These are phyloP conservation scores for Carex littledalei DNA, from an alignment of 176 grass and related monocot genomes.

Conservation along the genomic window DNA sequence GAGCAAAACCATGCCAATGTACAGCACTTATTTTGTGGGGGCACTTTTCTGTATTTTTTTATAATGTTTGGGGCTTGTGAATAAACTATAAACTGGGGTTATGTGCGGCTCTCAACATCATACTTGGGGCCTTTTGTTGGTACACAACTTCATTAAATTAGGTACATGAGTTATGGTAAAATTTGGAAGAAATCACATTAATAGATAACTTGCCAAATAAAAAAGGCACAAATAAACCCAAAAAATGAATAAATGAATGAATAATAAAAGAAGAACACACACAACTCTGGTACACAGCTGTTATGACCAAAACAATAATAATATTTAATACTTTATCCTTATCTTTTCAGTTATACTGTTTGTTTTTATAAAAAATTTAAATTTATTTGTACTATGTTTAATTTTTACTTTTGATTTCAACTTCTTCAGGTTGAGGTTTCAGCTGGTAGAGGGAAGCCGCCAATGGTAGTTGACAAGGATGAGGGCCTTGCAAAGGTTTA, in stretches of 20 bases:
- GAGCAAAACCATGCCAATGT: neutral
- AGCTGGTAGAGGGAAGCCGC: constrained; percentile 73
- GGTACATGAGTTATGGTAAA: neutral
- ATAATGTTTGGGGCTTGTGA: neutral
- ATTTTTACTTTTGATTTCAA: constrained; percentile 20
- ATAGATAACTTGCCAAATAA: neutral
- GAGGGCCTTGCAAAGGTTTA: constrained; percentile 85
- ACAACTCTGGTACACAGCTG: neutral
- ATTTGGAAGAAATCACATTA: neutral
- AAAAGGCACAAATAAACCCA: neutral
- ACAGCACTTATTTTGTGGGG: neutral
- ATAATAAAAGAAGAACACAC: neutral
- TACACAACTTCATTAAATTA: neutral
- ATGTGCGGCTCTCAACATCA: neutral
- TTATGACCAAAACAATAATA: neutral
- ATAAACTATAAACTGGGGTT: neutral
- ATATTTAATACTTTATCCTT: neutral
- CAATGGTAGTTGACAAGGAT: constrained; percentile 61
- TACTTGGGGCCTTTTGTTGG: neutral
- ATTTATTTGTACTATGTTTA: constrained; percentile 12
- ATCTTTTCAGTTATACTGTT: neutral
- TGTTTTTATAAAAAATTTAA: neutral
- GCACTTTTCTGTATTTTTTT: neutral
- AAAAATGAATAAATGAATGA: neutral
- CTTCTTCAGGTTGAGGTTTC: constrained; percentile 76